Base-by-base conservation (phyloP, 2,329 filamentous ascomycete species). In the Sclerotinia glacialis region DNA sequence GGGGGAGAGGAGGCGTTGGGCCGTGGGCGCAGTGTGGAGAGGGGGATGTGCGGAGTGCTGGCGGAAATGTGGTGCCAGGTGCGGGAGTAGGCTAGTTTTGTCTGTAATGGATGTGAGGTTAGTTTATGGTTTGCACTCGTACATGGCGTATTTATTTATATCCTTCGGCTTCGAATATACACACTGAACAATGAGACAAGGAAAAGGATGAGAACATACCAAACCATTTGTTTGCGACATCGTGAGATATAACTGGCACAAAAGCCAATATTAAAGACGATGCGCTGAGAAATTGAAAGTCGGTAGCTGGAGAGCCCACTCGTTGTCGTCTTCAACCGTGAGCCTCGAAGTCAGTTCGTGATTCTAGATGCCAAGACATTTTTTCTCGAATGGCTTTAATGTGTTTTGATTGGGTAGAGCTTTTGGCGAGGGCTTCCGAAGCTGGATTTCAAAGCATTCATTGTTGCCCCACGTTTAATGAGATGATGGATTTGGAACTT, bases 31-130 rank as follows among this genome's bases (percentile, higher is more conserved):
- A 87, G 74, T 1, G 80, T 81, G 67, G 75, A 78, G 73, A 89
- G 85, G 21, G 79, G 82, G n/a, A 82, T 79, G 75, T 89, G 86
- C 78, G 79, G 89, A 72, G 82, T 83, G 75, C 80, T 91, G 80
- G 83, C 95, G 78, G 84, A 98, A 78, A 87, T 78, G 71, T 91
- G 88, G 80, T 99, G 95, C 95, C 96, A 99, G 82, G 90, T 88
- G 75, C 96, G 89, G 55, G 93, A 93, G 84, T 98, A 99, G 81
- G 95, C 94, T 71, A 99, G 89, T 77, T 92, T 91, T 69, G 95
- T 98, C 93, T 98, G 74, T 14, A 14, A 16, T 53, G 40, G 44
- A 34, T 31, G 12, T 47, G 5, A 14, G 37, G 47, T 47, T 58
- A 42, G 14, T 34, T 37, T 40, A 7, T 21, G 31, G 42, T 49